phyloP scores from a whole-genome alignment of 345 rosid species.

The Salix exigua region DNA sequence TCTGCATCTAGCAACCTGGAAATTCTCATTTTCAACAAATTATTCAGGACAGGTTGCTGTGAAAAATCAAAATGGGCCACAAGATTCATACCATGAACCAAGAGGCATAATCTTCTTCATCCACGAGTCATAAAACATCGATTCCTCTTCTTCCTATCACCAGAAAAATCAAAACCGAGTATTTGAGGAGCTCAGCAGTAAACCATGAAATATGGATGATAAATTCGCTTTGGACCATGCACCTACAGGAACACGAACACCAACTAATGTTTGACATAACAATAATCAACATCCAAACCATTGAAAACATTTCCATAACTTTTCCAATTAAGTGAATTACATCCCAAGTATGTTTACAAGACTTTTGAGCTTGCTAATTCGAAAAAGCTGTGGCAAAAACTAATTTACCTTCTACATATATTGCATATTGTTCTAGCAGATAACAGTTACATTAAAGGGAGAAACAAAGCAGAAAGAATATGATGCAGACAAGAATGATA shows the following conservation, averaged over 20 bases:
- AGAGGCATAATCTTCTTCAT: background rate
- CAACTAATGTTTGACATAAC: too few relatives aligned
- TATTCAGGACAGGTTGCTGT: too few relatives aligned
- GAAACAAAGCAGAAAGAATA: background rate
- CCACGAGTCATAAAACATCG: background rate
- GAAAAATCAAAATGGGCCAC: too few relatives aligned
- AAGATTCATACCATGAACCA: too few relatives aligned
- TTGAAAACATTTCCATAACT: background rate
- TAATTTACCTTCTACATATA: background rate
- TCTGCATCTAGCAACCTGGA: too few relatives aligned
- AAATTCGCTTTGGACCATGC: background rate
- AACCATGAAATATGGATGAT: too few relatives aligned
- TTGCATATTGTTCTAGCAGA: background rate
- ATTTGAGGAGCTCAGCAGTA: too few relatives aligned
- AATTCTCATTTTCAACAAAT: too few relatives aligned
- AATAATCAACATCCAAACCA: too few relatives aligned
- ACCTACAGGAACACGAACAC: background rate
- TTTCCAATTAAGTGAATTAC: background rate
- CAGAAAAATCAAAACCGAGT: background rate
- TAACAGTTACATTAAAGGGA: background rate
- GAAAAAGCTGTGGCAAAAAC: background rate
- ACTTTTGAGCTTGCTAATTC: background rate
- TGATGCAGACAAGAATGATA: constrained; percentile 50
- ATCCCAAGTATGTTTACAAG: background rate
- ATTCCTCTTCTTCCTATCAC: background rate